Base-by-base conservation (phyloP, 257 asterid species). In the Penstemon barbatus region DNA sequence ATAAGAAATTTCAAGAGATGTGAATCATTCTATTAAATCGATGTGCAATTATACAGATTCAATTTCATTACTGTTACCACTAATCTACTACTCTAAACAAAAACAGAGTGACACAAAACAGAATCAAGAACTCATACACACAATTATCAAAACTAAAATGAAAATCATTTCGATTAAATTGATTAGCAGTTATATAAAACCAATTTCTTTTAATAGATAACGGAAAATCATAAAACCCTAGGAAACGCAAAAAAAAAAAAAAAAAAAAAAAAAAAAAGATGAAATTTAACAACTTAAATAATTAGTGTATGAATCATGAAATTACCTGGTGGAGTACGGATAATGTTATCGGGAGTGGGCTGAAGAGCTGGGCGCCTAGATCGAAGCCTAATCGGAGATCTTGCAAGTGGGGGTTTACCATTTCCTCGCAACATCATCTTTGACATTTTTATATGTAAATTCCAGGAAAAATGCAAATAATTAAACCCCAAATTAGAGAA, bases 381-480 rank as follows among this genome's bases (percentile, higher is more conserved):
- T 1, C 96, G 92, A 62, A 80, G 86, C 25, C 94, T 81, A 36
- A 88, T 77, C 38, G 97, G 99, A 58, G 99, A 90, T 82, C 96
- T 83, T 2, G 94, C 85, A 5, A 90, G 96, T 19, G 99, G 99
- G 0, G 99, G 99, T 57, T 84, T 93, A 12, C 82, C 86, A 51
- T 68, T 81, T 33, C 95, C 80, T 70, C 96, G 78, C 79, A 87
- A 53, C 96, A 84, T 87, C 90, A 78, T 83, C 72, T 64, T 77
- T 6, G 74, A 72, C 79, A 72, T 61, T 18, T n/a, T 15, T 15
- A 15, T 15, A 15, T 15, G 18, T 15, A 15, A 15, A 15, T 15
- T 63, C 33, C 33, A 25, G 2, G 6, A 3, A 2, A 2, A 7
- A 46, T 46, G 12, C 10, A 6, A 7, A 5, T 46, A 46, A 46